Evolutionary conservation across 306 rosid species (phyloP).

Genomic region (Mimosa pudica): DNA sequence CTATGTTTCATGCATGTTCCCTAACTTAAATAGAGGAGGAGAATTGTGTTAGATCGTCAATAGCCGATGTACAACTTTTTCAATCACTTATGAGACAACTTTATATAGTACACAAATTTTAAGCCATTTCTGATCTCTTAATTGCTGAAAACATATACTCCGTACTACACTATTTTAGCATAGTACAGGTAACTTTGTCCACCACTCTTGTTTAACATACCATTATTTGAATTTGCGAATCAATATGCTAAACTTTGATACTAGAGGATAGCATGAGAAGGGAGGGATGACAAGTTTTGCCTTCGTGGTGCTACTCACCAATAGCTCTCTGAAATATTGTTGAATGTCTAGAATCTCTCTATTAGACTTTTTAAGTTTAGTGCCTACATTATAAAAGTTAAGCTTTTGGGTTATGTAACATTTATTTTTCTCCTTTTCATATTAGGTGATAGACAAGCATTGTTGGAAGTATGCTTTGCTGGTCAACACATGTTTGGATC

Average conservation of each 20-base stretch:
- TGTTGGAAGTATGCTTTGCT: background rate
- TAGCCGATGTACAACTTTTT: background rate
- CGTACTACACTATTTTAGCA: background rate
- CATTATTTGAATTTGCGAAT: background rate
- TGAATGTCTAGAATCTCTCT: background rate
- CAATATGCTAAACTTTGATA: background rate
- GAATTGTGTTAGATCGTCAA: background rate
- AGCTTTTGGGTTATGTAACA: background rate
- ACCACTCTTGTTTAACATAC: background rate
- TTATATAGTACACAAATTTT: background rate
- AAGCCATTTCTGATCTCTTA: background rate
- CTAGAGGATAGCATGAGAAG: background rate
- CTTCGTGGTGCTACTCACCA: background rate
- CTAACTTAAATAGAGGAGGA: background rate
- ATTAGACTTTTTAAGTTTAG: background rate
- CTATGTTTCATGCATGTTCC: background rate
- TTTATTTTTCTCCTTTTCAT: background rate
- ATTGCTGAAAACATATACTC: background rate
- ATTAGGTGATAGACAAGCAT: slow-evolving; percentile 10
- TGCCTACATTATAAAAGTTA: background rate
- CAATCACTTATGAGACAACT: background rate
- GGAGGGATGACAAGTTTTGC: background rate
- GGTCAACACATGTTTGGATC: slow-evolving; percentile 8
- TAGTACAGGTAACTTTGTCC: background rate
- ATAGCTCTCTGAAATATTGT: background rate